Conservation (phyloP, 2,329 filamentous ascomycete genomes). For the Xylariaceae sp. region DNA sequence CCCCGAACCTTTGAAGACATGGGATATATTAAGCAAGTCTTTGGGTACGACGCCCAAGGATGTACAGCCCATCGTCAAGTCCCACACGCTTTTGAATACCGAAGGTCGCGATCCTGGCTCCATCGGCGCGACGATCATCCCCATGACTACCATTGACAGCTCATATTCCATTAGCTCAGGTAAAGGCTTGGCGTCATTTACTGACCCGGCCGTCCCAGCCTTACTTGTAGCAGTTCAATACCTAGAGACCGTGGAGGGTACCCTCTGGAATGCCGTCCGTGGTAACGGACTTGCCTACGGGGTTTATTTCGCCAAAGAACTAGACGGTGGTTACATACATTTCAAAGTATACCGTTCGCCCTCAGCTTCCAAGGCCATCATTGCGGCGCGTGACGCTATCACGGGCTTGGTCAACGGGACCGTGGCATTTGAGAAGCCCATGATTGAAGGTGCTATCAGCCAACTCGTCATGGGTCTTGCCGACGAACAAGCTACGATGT, state of each 20-base stretch:
- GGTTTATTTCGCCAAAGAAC: conserved; percentile 68
- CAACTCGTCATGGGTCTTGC: conserved; percentile 82
- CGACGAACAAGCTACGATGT: conserved; percentile 82
- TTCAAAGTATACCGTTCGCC: conserved; percentile 89
- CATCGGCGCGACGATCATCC: conserved; percentile 69
- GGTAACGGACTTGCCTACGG: conserved; percentile 93
- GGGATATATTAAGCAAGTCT: conserved; percentile 57
- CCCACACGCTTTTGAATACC: conserved; percentile 64
- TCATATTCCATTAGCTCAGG: conserved; percentile 77
- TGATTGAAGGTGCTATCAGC: conserved; percentile 85
- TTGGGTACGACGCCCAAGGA: conserved; percentile 45
- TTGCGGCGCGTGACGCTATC: conserved; percentile 68
- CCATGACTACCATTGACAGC: conserved; percentile 88
- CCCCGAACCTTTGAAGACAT: conserved; percentile 67
- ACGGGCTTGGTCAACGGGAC: conserved; percentile 67
- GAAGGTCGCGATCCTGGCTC: conserved; percentile 71
- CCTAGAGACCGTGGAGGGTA: conserved; percentile 87
- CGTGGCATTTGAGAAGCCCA: conserved; percentile 67
- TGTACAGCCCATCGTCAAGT: conserved; percentile 65
- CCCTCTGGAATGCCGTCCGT: conserved; percentile 87
- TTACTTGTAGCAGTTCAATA: conserved; percentile 86
- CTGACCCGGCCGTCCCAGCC: conserved; percentile 72
- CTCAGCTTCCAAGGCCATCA: conserved; percentile 80
- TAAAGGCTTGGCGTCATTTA: conserved; percentile 67
- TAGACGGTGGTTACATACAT: conserved; percentile 73